These are phyloP conservation scores for Coniochaeta prunicola DNA, from an alignment of 2,329 filamentous ascomycete species.

Conservation along the genomic window DNA sequence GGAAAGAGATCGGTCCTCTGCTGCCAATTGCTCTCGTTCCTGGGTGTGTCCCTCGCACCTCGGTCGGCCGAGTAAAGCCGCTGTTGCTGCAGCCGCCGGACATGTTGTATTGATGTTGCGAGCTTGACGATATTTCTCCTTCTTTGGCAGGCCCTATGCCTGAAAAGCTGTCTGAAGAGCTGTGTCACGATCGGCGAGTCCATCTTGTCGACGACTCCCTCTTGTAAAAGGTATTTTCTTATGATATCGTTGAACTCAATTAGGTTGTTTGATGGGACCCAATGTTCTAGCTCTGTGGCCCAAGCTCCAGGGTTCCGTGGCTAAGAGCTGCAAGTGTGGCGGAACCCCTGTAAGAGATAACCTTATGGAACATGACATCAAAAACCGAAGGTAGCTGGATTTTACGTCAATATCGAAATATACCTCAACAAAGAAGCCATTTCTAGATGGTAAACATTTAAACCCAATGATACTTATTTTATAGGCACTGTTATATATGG, in stretches of 20 bases:
- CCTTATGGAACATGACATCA: not conserved
- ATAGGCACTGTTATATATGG: not conserved
- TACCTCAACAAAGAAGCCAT: not conserved
- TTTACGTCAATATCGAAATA: not conserved
- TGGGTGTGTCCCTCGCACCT: slow-evolving; percentile 16
- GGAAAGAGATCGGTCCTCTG: slow-evolving; percentile 72
- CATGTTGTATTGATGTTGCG: slow-evolving; percentile 29
- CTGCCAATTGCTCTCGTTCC: slow-evolving; percentile 72
- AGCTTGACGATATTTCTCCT: slow-evolving; percentile 34
- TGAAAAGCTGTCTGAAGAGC: slow-evolving; percentile 80
- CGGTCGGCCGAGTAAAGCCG: slow-evolving; percentile 15
- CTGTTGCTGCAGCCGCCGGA: slow-evolving; percentile 27
- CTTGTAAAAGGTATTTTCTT: no score
- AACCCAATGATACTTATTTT: not conserved
- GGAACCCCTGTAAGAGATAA: not conserved
- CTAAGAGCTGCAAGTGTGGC: not conserved
- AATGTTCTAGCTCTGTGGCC: not conserved
- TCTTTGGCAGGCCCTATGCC: slow-evolving; percentile 59
- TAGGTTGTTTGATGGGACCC: not conserved
- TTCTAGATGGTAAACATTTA: not conserved
- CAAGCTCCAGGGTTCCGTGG: not conserved
- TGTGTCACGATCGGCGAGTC: slow-evolving; percentile 72
- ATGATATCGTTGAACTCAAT: slow-evolving; percentile 3
- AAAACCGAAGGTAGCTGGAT: no score
- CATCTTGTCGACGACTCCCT: slow-evolving; percentile 41